Percentiles rank a stretch among this genome's conserved stretches.
Evolutionary conservation across 208 protist species (phyloP).

Genomic region (Leptomonas pyrrhocoris): DNA sequence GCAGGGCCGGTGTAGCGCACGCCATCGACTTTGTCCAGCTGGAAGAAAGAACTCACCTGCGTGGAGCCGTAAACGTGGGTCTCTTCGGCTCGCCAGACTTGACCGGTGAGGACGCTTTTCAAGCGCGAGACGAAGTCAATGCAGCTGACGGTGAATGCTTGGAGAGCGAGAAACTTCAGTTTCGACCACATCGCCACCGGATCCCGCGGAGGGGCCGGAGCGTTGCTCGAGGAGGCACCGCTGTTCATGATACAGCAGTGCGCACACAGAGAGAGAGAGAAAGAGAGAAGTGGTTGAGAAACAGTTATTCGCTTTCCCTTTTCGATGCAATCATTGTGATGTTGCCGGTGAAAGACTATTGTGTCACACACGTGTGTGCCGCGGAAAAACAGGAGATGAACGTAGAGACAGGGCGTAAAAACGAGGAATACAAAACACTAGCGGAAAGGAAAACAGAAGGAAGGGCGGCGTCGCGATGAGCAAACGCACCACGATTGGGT

Average conservation of each 20-base stretch:
- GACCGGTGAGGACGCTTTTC: constrained; percentile 4
- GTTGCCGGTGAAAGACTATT: background rate
- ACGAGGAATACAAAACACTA: too few relatives aligned
- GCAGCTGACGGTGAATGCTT: constrained; percentile 21
- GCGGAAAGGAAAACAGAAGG: too few relatives aligned
- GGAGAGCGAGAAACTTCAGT: constrained; percentile 36
- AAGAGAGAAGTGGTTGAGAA: background rate
- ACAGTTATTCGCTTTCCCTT: too few relatives aligned
- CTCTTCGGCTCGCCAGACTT: background rate
- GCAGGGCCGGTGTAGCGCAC: constrained; percentile 46
- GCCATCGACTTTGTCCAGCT: constrained; percentile 32
- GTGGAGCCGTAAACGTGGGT: constrained; percentile 15
- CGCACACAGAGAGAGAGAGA: background rate
- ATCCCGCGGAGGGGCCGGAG: background rate
- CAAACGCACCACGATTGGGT: too few relatives aligned
- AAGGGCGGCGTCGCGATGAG: too few relatives aligned
- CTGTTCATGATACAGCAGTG: background rate
- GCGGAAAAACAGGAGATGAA: background rate
- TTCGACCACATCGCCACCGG: constrained; percentile 23
- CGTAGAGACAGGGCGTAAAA: too few relatives aligned
- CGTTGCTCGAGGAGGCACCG: background rate
- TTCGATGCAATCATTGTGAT: too few relatives aligned
- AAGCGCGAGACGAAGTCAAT: constrained; percentile 22
- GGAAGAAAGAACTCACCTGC: constrained; percentile 22
- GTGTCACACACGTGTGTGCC: background rate